Base-by-base conservation (phyloP, 495 filamentous ascomycete species). In the Hypoxylon fuscum region DNA sequence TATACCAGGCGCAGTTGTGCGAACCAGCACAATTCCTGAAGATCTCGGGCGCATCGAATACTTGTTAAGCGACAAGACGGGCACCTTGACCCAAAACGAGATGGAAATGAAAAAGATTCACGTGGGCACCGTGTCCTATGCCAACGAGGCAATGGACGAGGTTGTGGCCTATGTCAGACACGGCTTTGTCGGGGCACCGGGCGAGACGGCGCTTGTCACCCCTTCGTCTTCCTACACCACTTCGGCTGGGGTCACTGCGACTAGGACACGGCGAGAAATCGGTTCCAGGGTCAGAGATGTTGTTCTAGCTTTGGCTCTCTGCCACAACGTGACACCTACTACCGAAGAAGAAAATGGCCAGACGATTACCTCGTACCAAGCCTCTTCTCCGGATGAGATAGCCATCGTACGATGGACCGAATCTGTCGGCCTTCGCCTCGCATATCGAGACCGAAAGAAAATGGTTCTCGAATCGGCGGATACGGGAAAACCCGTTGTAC, bases 61-160 rank as follows among this genome's bases (percentile, higher is more conserved):
- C 68, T 81, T 99, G 9, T 82, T 99, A 11, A 97, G 90, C 56
- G 95, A 99, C 74, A 99, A 99, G 74, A 99, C 95, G 7, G 95
- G 95, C 7, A 99, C 95, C 9, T 75, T 99, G 51, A 99, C 95
- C 9, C 93, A 97, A 68, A 99, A 99, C 71, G 91, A 97, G 65
- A 98, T 98, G 94, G 95, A 97, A 74, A 84, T 99, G 81, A 96
- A 93, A 69, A 99, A 98, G 75, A 93, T 98, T 22, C 96, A 98
- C 67, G 92, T 99, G 56, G 96, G 96, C 1, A 98, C 95, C 17
- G 96, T 98, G 2, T 97, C 93, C 0, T 99, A 98, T 68, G 96
- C 93, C 18, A 95, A 94, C 62, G 96, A 99, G 72, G 93, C 95
- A 2, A 98, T 97, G 96, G 95, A 97, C 56, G 96, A 98, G 72